A percentile compares a stretch with the other conserved stretches of the same genome.
phyloP scores from a whole-genome alignment of 169 alveolate species.

The Amoebophrya sp. region DNA sequence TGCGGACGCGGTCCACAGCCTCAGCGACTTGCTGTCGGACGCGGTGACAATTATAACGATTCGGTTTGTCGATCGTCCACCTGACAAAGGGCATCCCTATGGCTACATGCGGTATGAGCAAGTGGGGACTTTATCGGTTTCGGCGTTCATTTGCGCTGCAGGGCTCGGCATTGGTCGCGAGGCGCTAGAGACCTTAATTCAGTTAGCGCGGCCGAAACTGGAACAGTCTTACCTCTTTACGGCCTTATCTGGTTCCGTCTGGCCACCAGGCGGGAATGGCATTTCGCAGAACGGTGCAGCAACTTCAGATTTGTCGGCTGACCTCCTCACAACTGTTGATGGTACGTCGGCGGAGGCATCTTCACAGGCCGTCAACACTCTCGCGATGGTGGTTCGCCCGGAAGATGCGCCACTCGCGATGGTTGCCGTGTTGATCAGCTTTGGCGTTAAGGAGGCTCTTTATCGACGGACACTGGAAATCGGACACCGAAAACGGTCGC shows the following conservation, averaged over 20 bases:
- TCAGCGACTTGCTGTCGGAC: conserved; percentile 26
- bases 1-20: conserved; percentile 33
- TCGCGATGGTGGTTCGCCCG: neutral
- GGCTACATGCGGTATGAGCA: conserved; percentile 31
- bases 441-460: conserved; percentile 27
- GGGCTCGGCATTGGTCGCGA: conserved; percentile 26
- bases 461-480: conserved; percentile 26
- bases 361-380: neutral
- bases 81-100: conserved; percentile 30
- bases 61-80: neutral
- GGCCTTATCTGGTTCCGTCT: neutral
- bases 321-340: too few species aligned
- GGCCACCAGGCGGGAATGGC: too few species aligned
- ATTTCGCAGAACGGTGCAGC: too few species aligned
- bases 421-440: neutral
- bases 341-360: neutral
- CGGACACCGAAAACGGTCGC: neutral
- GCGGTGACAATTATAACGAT: conserved; percentile 6
- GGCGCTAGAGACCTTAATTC: neutral
- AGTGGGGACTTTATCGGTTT: conserved; percentile 25
- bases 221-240: too few species aligned
- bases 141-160: conserved; percentile 12
- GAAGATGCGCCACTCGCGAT: conserved; percentile 21
- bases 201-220: too few species aligned
- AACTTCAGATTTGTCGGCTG: too few species aligned